phyloP scores from a whole-genome alignment of 331 rosid genomes.

The Prunus yedoensis region DNA sequence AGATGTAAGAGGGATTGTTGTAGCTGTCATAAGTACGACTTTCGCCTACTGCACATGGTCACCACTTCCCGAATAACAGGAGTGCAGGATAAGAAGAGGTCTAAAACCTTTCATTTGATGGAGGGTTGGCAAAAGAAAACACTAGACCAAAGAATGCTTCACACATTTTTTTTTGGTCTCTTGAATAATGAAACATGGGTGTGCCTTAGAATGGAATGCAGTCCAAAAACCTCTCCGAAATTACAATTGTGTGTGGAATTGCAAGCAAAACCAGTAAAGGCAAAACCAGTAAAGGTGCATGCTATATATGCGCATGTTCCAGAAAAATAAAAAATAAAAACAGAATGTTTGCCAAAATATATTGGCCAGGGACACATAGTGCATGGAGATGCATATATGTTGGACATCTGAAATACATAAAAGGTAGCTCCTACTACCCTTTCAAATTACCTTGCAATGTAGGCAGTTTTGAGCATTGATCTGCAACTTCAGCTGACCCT shows the following conservation, averaged over 20 bases:
- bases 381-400: neutral
- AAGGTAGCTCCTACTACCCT: neutral
- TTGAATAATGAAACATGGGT: too few species aligned
- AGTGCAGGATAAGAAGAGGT: neutral
- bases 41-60: neutral
- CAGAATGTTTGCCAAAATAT: too few species aligned
- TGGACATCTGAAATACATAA: neutral
- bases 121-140: neutral
- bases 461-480: conserved; percentile 94
- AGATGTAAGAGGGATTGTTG: neutral
- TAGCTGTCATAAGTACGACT: neutral
- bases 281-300: neutral
- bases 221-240: neutral
- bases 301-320: neutral
- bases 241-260: neutral
- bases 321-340: neutral
- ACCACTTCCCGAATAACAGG: neutral
- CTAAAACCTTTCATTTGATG: neutral
- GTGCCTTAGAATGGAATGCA: neutral
- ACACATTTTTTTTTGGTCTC: too few species aligned
- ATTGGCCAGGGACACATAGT: neutral
- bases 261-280: neutral
- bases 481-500: conserved; percentile 63
- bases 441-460: conserved; percentile 90
- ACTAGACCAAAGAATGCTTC: neutral